Evolutionary conservation across 2,329 filamentous ascomycete genomes (phyloP).

Genomic region (Colletotrichum sp.): DNA sequence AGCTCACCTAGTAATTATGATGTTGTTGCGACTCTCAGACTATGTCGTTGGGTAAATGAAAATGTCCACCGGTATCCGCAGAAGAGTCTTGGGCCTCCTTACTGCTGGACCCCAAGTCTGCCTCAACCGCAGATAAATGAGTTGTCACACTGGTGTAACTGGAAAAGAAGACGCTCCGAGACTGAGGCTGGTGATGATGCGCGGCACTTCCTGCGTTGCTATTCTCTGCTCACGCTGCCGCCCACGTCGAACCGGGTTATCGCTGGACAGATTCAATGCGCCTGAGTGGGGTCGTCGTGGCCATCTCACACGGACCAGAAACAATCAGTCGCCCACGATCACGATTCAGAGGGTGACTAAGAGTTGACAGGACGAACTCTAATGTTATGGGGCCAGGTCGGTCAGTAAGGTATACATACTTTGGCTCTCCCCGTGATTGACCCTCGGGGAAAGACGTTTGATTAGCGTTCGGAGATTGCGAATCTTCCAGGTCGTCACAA

Average conservation of each 20-base stretch:
- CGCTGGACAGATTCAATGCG: neutral
- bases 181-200: neutral
- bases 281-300: neutral
- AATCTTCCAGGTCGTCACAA: neutral
- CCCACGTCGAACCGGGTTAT: neutral
- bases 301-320: slow-evolving; percentile 1
- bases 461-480: neutral
- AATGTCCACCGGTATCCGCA: fast-evolving
- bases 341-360: neutral
- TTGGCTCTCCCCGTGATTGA: neutral
- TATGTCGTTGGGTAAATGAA: neutral
- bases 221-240: neutral
- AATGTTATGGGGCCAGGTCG: neutral
- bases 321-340: neutral
- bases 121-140: neutral
- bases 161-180: neutral
- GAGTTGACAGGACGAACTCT: neutral
- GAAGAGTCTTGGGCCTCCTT: neutral
- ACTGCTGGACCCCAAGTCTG: neutral
- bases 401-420: neutral
- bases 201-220: neutral
- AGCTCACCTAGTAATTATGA: neutral
- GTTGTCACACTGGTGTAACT: neutral
- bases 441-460: neutral
- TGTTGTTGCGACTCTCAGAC: neutral